Conservation (phyloP, 768 basidiomycete species). For the Lactarius evosmus region DNA sequence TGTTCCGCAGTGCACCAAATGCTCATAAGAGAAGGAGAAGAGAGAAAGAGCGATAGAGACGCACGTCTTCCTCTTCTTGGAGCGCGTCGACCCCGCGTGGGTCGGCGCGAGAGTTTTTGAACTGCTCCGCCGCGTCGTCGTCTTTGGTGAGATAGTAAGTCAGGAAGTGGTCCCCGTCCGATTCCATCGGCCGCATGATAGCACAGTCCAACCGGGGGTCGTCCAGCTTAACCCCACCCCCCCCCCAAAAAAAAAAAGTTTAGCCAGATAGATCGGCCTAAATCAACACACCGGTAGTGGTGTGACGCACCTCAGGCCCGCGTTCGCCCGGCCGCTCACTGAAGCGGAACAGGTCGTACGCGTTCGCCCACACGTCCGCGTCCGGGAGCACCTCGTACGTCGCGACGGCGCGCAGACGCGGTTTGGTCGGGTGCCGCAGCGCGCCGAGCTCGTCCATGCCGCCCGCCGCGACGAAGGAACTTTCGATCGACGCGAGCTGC, state of each 20-base stretch:
- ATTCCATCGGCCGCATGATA: slow-evolving; percentile 82
- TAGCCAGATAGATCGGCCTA: background rate
- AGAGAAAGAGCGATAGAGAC: slow-evolving; percentile 15
- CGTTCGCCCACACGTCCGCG: slow-evolving; percentile 83
- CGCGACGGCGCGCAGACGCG: slow-evolving; percentile 68
- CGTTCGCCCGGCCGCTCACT: slow-evolving; percentile 84
- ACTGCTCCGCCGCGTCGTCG: slow-evolving; percentile 62
- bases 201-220: slow-evolving; percentile 84
- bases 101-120: slow-evolving; percentile 56
- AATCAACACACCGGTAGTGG: background rate
- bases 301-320: slow-evolving; percentile 50
- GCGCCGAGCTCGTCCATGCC: slow-evolving; percentile 55
- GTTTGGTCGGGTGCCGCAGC: slow-evolving; percentile 78
- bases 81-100: slow-evolving; percentile 40
- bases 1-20: slow-evolving; percentile 34
- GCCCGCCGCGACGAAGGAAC: slow-evolving; percentile 64
- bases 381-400: slow-evolving; percentile 84
- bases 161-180: slow-evolving; percentile 84
- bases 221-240: slow-evolving; percentile 45
- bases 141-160: slow-evolving; percentile 80
- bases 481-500: slow-evolving; percentile 75
- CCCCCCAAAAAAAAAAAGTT: background rate
- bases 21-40: background rate
- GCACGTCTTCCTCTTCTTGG: slow-evolving; percentile 55
- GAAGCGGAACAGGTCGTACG: slow-evolving; percentile 84